These are phyloP conservation scores for Spergularia bocconei DNA, from an alignment of 148 eudicot genomes.

Conservation along the genomic window DNA sequence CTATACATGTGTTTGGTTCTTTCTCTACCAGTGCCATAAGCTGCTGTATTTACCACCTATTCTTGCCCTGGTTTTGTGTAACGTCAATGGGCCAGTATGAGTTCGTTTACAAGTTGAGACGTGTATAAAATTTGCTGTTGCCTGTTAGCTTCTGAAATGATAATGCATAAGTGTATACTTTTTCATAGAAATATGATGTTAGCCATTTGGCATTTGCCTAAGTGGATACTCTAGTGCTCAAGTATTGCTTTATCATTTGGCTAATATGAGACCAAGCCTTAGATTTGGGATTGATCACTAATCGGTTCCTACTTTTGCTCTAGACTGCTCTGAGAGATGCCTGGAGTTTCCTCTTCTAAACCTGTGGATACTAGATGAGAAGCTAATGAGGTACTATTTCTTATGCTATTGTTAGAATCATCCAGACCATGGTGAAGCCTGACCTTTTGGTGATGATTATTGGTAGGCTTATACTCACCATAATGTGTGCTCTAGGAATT, in stretches of 20 bases:
- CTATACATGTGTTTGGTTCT: slow-evolving; percentile 1
- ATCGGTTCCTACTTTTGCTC: background rate
- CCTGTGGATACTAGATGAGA: background rate
- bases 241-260: background rate
- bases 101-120: no score
- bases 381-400: background rate
- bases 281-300: background rate
- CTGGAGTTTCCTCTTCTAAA: background rate
- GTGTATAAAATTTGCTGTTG: background rate
- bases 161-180: background rate
- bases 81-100: background rate
- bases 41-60: slow-evolving; percentile 4
- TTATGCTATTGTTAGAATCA: background rate
- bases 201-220: background rate
- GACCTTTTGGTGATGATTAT: background rate
- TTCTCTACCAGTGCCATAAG: background rate
- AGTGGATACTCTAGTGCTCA: background rate
- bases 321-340: background rate
- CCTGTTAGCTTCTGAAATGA: background rate
- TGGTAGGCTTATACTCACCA: slow-evolving; percentile 3
- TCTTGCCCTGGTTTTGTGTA: background rate
- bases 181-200: background rate
- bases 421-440: background rate
- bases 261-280: background rate
- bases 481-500: slow-evolving; percentile 12